These are phyloP conservation scores for Kodamaea fukazawae DNA, from an alignment of 805 yeast species.

Conservation along the genomic window DNA sequence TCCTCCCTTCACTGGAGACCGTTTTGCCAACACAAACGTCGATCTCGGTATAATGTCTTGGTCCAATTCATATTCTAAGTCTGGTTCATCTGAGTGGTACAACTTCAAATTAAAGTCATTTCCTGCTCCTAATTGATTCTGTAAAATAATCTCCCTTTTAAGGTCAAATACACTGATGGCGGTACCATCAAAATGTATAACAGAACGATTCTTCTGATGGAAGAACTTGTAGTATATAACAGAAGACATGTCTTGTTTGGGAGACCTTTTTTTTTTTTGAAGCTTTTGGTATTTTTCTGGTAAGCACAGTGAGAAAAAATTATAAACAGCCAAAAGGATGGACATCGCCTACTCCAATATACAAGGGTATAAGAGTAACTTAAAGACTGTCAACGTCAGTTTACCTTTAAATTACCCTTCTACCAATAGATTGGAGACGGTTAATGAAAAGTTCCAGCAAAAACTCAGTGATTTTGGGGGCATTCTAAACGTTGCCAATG, in stretches of 20 bases:
- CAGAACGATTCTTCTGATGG: constrained; percentile 76
- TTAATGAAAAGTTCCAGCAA: constrained; percentile 25
- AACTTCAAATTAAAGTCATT: constrained; percentile 76
- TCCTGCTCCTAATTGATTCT: constrained; percentile 79
- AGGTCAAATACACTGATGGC: constrained; percentile 93
- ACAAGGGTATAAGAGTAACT: constrained; percentile 18
- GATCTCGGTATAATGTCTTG: constrained; percentile 90
- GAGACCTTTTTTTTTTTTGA: not conserved
- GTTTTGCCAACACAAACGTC: constrained; percentile 71
- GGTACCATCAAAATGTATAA: constrained; percentile 91
- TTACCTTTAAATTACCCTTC: constrained; percentile 27
- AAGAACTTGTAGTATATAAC: constrained; percentile 82
- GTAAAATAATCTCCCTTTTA: constrained; percentile 82
- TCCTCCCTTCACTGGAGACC: constrained; percentile 60
- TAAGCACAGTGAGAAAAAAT: constrained; percentile 7
- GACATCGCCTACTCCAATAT: constrained; percentile 19
- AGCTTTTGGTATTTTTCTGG: not conserved
- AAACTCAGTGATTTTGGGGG: constrained; percentile 20
- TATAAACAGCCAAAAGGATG: constrained; percentile 6
- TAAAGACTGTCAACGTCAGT: constrained; percentile 3
- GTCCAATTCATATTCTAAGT: constrained; percentile 79
- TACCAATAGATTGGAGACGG: constrained; percentile 1
- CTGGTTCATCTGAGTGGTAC: constrained; percentile 56
- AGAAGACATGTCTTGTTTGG: constrained; percentile 60
- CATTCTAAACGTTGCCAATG: constrained; percentile 23